Base-by-base conservation (phyloP, 106 monocot species). In the Dendrobium officinale region DNA sequence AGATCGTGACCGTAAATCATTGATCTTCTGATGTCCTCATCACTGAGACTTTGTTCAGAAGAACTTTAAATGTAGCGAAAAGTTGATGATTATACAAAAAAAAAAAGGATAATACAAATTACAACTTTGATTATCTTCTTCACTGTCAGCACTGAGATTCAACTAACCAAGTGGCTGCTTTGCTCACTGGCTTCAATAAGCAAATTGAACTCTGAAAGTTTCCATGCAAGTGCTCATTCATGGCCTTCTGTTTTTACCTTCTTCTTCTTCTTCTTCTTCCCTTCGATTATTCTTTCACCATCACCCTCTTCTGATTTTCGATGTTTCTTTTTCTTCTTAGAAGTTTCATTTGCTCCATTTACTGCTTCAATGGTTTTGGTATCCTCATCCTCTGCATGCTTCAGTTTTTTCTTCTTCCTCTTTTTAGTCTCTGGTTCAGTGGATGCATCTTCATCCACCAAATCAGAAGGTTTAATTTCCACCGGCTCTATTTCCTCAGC, bases 341-440 rank as follows among this genome's bases (percentile, higher is more conserved):
- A 70, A 29, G 91, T 93, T 43, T 79, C 88, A 54, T 89, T 89
- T n/a, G 81, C 70, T 66, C 89, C 87, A 4, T 24, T 58, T 0
- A 56, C 86, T 1, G 49, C 37, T 37, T 37, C 37, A 37, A 37
- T 37, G 37, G 37, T 37, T 37, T 37, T 37, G 37, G 37, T 37
- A 19, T 78, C 68, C 43, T 58, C 70, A 5, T 79, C 37, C 45
- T 79, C 75, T 9, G 80, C 4, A 33, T 89, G 79, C 78, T 91
- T 85, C 85, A 91, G 91, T 73, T 95, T 93, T 87, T 90, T 92
- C 78, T 87, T 92, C 68, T 90, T 90, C 90, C 82, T 90, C 90
- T 84, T 89, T 72, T 85, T 86, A 27, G 89, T 88, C 55, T 54
- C 83, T 15, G 75, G 84, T 45, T 86, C 88, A 45, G 51, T 55